Evolutionary conservation across 1,139 yeast genomes (phyloP).

Genomic region (Ogataea hybrid): DNA sequence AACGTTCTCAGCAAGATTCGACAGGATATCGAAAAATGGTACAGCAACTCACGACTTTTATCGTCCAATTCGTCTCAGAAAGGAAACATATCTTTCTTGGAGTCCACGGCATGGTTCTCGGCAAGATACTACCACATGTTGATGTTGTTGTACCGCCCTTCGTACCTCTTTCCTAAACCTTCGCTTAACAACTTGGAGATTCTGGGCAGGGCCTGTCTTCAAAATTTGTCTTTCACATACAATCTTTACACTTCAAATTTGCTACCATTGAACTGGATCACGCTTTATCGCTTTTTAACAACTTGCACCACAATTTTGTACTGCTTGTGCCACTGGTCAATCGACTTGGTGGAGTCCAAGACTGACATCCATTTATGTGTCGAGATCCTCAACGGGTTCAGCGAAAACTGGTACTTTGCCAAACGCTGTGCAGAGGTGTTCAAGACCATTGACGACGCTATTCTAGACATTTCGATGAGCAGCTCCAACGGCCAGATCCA

Average conservation of each 20-base stretch:
- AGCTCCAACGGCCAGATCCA: constrained; percentile 36
- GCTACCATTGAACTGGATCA: constrained; percentile 49
- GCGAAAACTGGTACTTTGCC: constrained; percentile 47
- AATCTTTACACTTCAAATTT: constrained; percentile 41
- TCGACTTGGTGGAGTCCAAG: constrained; percentile 43
- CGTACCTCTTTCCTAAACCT: constrained; percentile 45
- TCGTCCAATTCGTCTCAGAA: constrained; percentile 16
- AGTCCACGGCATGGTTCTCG: constrained; percentile 45
- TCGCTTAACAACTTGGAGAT: constrained; percentile 36
- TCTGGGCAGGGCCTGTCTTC: constrained; percentile 41
- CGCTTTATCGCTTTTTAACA: constrained; percentile 43
- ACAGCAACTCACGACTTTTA: constrained; percentile 32
- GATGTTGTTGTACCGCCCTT: constrained; percentile 45
- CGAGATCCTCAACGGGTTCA: constrained; percentile 44
- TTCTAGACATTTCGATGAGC: constrained; percentile 39
- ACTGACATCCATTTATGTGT: constrained; percentile 44
- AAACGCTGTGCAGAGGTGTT: constrained; percentile 43
- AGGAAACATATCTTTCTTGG: constrained; percentile 35
- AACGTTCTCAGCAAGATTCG: constrained; percentile 35
- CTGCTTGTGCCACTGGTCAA: constrained; percentile 45
- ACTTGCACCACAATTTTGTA: constrained; percentile 44
- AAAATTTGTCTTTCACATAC: constrained; percentile 42
- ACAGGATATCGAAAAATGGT: constrained; percentile 43
- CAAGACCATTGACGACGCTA: constrained; percentile 37
- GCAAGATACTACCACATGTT: constrained; percentile 46